Evolutionary conservation across 257 asterid genomes (phyloP).

Genomic region (Agastache rugosa): DNA sequence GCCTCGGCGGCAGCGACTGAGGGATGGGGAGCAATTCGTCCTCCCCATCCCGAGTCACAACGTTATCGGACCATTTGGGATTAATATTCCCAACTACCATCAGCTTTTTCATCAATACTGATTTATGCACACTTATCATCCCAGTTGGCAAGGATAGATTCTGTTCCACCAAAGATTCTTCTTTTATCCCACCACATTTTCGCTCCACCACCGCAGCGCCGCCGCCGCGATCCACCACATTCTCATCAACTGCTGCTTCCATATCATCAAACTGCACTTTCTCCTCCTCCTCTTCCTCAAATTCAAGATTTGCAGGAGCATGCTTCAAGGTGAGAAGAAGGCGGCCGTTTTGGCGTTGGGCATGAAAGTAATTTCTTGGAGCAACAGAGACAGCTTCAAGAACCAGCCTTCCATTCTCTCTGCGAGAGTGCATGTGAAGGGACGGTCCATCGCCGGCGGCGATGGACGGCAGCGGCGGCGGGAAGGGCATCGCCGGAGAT

Average conservation of each 20-base stretch:
- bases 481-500: conserved; percentile 56
- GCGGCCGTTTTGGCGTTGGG: conserved; percentile 67
- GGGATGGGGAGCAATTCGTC: conserved; percentile 35
- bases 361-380: conserved; percentile 55
- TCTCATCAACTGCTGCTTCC: conserved; percentile 45
- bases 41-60: conserved; percentile 12
- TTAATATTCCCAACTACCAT: conserved; percentile 44
- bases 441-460: conserved; percentile 55
- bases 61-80: conserved; percentile 49
- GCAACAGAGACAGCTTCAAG: conserved; percentile 71
- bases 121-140: conserved; percentile 47
- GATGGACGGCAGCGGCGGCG: conserved; percentile 78
- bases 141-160: conserved; percentile 42
- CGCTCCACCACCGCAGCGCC: conserved; percentile 21
- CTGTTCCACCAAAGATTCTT: conserved; percentile 35
- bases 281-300: conserved; percentile 35
- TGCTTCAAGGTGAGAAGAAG: conserved; percentile 60
- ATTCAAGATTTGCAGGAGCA: conserved; percentile 23
- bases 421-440: conserved; percentile 59
- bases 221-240: conserved; percentile 24
- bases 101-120: conserved; percentile 54
- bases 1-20: conserved; percentile 58
- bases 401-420: conserved; percentile 71
- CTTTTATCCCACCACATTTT: conserved; percentile 24
- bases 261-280: conserved; percentile 28